Percentiles rank a stretch among this genome's conserved stretches.
Conservation (phyloP, 2,329 filamentous ascomycete species). For the Sclerotinia glacialis region DNA sequence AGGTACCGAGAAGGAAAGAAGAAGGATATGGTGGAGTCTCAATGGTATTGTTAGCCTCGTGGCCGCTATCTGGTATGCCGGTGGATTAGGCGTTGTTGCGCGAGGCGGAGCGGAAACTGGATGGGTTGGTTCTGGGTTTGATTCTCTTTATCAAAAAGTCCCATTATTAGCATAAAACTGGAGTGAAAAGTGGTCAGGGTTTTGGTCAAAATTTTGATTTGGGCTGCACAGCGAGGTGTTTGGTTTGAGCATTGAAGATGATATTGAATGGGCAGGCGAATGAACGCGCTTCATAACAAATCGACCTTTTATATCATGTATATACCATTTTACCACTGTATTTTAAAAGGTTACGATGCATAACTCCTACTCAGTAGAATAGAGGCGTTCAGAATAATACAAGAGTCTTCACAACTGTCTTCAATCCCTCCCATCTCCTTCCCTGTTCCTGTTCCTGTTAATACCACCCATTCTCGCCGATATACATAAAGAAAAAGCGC, state of each 20-base stretch:
- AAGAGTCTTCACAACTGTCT: neutral
- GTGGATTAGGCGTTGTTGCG: slow-evolving; percentile 75
- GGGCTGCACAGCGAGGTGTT: slow-evolving; percentile 10
- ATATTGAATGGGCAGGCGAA: neutral
- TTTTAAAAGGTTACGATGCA: neutral
- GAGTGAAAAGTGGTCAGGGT: neutral
- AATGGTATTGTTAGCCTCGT: slow-evolving; percentile 61
- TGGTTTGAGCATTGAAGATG: neutral
- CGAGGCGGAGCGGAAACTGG: slow-evolving; percentile 66
- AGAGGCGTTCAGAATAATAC: neutral
- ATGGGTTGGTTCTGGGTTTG: slow-evolving; percentile 79
- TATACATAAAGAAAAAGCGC: too few species aligned
- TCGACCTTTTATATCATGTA: neutral
- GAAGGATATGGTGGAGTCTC: slow-evolving; percentile 67
- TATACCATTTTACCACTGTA: slow-evolving; percentile 8
- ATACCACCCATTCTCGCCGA: neutral
- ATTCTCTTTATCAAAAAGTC: slow-evolving; percentile 65
- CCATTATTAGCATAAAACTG: slow-evolving; percentile 49
- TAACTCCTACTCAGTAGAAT: neutral
- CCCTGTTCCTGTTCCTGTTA: too few species aligned
- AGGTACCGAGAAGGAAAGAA: slow-evolving; percentile 52
- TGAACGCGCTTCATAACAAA: neutral
- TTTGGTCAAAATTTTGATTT: neutral
- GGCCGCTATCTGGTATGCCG: slow-evolving; percentile 73
- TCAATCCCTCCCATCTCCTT: neutral